Conservation (phyloP, 1,284 basidiomycete species). For the Cutaneotrichosporon sp. region DNA sequence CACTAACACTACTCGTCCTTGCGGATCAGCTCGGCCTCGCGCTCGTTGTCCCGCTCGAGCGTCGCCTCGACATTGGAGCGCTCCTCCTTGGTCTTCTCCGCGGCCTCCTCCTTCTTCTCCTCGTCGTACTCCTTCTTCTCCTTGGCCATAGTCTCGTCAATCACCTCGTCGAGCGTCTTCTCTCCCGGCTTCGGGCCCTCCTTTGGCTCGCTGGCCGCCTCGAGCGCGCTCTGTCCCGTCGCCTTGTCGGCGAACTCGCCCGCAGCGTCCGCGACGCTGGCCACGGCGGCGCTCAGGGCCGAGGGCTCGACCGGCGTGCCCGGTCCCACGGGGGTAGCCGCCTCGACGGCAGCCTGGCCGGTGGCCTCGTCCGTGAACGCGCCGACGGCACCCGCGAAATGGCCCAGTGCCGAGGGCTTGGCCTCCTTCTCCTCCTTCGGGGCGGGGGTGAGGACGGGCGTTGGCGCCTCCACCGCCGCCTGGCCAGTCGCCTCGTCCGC, state of each 20-base stretch:
- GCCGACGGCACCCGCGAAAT: not conserved
- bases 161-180: slow-evolving; percentile 26
- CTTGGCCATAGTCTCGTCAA: slow-evolving; percentile 26
- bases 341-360: not conserved
- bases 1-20: not conserved
- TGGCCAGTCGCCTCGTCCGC: too few relatives aligned
- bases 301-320: too few relatives aligned
- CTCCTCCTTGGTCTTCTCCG: slow-evolving; percentile 3
- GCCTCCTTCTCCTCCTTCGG: too few relatives aligned
- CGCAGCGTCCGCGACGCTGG: slow-evolving; percentile 5
- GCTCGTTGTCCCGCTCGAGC: not conserved
- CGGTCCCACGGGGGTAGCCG: not conserved
- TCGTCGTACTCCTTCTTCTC: slow-evolving; percentile 20
- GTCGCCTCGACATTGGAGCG: not conserved
- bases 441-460: too few relatives aligned
- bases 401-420: too few relatives aligned
- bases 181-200: slow-evolving; percentile 11
- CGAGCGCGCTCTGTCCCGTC: slow-evolving; percentile 3
- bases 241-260: slow-evolving; percentile 8
- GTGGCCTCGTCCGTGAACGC: slow-evolving; percentile 13
- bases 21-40: not conserved
- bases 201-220: not conserved
- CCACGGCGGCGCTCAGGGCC: not conserved
- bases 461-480: too few relatives aligned
- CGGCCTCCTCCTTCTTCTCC: slow-evolving; percentile 6